A percentile compares a stretch with the other conserved stretches of the same genome.
phyloP scores from a whole-genome alignment of 148 eudicot species.

The Limonium bicolor region DNA sequence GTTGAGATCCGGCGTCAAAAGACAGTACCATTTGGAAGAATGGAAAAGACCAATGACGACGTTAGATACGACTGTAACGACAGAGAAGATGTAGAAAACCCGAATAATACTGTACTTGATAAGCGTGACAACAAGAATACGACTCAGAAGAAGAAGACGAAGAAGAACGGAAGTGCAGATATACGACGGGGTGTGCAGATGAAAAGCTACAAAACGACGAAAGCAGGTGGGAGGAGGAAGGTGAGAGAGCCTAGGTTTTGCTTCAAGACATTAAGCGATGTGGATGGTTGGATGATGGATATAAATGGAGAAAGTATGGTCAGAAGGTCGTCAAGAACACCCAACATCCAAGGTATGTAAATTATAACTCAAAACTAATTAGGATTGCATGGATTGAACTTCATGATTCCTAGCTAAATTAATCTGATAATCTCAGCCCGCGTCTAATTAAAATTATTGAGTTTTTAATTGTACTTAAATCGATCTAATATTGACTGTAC shows the following conservation, averaged over 20 bases:
- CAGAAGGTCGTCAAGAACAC: constrained; percentile 90
- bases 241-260: constrained; percentile 78
- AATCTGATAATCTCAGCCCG: not conserved
- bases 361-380: not conserved
- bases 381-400: not conserved
- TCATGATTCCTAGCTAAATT: not conserved
- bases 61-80: too few species aligned
- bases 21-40: too few species aligned
- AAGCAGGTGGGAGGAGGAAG: constrained; percentile 53
- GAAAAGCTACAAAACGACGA: constrained; percentile 77
- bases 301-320: constrained; percentile 84
- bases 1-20: too few species aligned
- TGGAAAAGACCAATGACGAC: too few species aligned
- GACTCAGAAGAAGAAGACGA: too few species aligned
- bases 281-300: constrained; percentile 82
- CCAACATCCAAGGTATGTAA: constrained; percentile 56
- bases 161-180: too few species aligned
- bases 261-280: constrained; percentile 82
- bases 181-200: too few species aligned
- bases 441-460: not conserved
- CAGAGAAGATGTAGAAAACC: too few species aligned
- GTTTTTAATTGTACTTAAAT: not conserved
- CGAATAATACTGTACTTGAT: too few species aligned
- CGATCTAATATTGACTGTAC: too few species aligned
- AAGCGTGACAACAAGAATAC: too few species aligned